These are phyloP conservation scores for Boehmeria nivea DNA, from an alignment of 306 rosid genomes.

Conservation along the genomic window DNA sequence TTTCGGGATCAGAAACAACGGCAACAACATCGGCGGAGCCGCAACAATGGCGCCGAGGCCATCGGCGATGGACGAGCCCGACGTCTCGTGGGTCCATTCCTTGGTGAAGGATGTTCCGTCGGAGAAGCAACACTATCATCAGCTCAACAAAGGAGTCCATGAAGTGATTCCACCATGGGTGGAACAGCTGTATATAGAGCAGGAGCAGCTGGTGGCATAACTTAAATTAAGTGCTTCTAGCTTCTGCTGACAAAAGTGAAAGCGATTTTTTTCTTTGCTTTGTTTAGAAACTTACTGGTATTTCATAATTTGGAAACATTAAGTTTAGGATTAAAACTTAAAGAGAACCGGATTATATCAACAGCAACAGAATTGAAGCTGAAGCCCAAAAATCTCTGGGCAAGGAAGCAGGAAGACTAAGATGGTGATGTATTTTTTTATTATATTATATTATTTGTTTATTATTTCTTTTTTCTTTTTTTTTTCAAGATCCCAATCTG, in stretches of 20 bases:
- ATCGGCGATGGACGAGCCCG: constrained; percentile 58
- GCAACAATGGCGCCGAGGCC: constrained; percentile 22
- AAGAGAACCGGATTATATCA: constrained; percentile 16
- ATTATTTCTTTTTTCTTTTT: constrained; percentile 33
- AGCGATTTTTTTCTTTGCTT: constrained; percentile 26
- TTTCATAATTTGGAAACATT: constrained; percentile 30
- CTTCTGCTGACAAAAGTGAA: constrained; percentile 48
- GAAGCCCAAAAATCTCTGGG: constrained; percentile 30
- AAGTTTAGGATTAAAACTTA: constrained; percentile 21
- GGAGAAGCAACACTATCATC: constrained; percentile 42
- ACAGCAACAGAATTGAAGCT: constrained; percentile 31
- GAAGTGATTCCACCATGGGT: constrained; percentile 78
- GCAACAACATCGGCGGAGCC: constrained; percentile 26
- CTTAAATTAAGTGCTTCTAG: constrained; percentile 28
- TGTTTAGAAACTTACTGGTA: constrained; percentile 36
- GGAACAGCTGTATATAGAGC: constrained; percentile 89
- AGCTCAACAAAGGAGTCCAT: constrained; percentile 21
- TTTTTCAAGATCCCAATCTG: constrained; percentile 12
- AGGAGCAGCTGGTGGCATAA: constrained; percentile 88
- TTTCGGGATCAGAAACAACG: constrained; percentile 67
- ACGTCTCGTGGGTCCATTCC: constrained; percentile 93
- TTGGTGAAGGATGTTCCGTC: constrained; percentile 74
- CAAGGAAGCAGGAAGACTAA: constrained; percentile 30
- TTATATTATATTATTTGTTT: constrained; percentile 55
- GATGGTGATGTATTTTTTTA: constrained; percentile 36